phyloP scores from a whole-genome alignment of 1,284 basidiomycete species.

The Taiwanofungus camphoratus region DNA sequence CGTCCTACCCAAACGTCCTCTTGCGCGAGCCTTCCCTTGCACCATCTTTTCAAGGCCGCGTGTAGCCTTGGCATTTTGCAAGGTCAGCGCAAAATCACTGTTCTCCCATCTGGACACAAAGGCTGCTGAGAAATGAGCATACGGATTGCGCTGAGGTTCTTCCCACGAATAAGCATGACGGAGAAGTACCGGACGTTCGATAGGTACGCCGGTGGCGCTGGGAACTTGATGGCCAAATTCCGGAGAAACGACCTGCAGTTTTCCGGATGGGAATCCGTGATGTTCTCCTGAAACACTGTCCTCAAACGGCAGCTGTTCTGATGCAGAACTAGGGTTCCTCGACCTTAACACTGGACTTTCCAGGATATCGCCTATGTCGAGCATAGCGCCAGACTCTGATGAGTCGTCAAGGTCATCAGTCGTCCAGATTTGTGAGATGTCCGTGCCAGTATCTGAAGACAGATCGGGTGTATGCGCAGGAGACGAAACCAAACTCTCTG shows the following conservation, averaged over 20 bases:
- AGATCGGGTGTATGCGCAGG: slow-evolving; percentile 11
- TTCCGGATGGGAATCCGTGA: background rate
- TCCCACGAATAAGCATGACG: slow-evolving; percentile 2
- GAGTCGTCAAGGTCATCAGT: slow-evolving; percentile 3
- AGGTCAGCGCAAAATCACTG: background rate
- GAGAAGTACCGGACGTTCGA: slow-evolving; percentile 1
- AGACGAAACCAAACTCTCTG: slow-evolving; percentile 8
- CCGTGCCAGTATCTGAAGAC: slow-evolving; percentile 6
- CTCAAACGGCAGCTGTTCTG: no score
- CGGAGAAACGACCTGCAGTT: background rate
- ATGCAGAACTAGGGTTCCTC: slow-evolving; percentile 4
- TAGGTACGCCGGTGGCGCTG: slow-evolving; percentile 2
- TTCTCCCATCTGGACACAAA: background rate
- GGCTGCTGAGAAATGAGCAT: background rate
- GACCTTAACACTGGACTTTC: slow-evolving; percentile 20
- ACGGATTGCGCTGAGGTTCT: background rate
- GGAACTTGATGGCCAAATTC: background rate
- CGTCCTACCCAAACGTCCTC: background rate
- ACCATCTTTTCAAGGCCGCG: background rate
- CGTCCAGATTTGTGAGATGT: slow-evolving; percentile 2
- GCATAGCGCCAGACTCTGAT: slow-evolving; percentile 7
- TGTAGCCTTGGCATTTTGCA: slow-evolving; percentile 2
- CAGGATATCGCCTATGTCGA: slow-evolving; percentile 23
- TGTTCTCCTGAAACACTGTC: no score
- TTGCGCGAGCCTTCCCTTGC: background rate